Percentiles rank a stretch among this genome's conserved stretches.
Conservation (phyloP, 1,284 basidiomycete species). For the Cryptococcus sp. region DNA sequence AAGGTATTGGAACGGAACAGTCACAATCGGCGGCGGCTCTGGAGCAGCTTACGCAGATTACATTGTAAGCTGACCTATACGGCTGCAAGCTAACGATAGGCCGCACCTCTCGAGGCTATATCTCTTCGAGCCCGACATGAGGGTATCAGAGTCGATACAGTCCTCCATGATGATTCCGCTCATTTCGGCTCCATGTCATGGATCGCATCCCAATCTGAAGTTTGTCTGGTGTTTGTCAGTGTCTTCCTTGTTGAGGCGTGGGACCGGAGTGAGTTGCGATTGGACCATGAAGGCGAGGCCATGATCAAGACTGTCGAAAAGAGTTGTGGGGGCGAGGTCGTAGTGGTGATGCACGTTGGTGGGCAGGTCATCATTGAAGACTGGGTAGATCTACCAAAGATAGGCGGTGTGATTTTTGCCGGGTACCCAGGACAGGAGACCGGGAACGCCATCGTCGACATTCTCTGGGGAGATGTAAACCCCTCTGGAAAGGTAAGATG, state of each 20-base stretch:
- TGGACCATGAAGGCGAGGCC: conserved; percentile 55
- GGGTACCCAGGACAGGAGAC: conserved; percentile 63
- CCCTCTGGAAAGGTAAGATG: conserved; percentile 56
- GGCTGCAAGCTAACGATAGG: conserved; percentile 9
- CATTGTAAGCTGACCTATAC: conserved; percentile 21
- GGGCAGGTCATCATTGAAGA: conserved; percentile 41
- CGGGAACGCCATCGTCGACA: conserved; percentile 70
- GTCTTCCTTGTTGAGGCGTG: conserved; percentile 46
- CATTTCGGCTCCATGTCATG: conserved; percentile 27
- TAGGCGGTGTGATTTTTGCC: conserved; percentile 67
- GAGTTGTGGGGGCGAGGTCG: conserved; percentile 65
- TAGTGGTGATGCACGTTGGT: conserved; percentile 70
- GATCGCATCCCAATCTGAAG: conserved; percentile 41
- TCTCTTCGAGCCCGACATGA: conserved; percentile 27
- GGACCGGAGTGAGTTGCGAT: conserved; percentile 43
- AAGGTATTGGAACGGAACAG: conserved; percentile 45
- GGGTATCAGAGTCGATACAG: conserved; percentile 36
- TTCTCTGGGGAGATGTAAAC: conserved; percentile 72
- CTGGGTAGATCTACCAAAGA: conserved; percentile 49
- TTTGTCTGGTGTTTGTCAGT: conserved; percentile 50
- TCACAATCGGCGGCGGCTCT: conserved; percentile 42
- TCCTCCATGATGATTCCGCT: conserved; percentile 33
- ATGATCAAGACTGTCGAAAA: conserved; percentile 61
- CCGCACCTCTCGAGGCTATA: conserved; percentile 43
- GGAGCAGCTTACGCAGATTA: conserved; percentile 44